Conservation (phyloP, 164 flowering plant species). For the Tetracentron sinense region DNA sequence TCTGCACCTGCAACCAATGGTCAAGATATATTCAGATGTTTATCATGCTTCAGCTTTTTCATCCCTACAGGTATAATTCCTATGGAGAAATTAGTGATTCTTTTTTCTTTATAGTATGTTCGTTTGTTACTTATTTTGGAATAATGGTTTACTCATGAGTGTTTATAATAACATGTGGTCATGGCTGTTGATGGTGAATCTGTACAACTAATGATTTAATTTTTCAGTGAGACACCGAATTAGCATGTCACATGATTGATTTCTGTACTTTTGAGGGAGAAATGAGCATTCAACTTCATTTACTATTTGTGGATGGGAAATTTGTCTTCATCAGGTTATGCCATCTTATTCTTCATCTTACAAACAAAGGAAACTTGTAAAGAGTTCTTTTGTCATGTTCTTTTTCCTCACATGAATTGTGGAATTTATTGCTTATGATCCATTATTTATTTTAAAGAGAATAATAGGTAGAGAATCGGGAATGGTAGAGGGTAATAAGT, state of each 20-base stretch:
- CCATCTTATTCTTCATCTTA: not conserved
- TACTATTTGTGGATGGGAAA: not conserved
- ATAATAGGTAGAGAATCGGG: too few species aligned
- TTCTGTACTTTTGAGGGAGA: not conserved
- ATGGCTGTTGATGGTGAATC: not conserved
- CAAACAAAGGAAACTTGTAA: not conserved
- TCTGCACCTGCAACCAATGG: slow-evolving; percentile 17
- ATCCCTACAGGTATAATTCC: slow-evolving; percentile 51
- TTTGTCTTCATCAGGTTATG: too few species aligned
- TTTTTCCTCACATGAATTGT: not conserved
- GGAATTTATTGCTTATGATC: not conserved
- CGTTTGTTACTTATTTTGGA: not conserved
- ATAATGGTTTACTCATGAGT: too few species aligned
- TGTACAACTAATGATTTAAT: not conserved
- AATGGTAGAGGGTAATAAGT: too few species aligned
- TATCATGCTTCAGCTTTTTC: slow-evolving; percentile 73
- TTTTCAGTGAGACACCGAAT: not conserved
- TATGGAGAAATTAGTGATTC: not conserved
- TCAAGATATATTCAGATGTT: slow-evolving; percentile 54
- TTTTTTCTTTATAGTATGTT: not conserved
- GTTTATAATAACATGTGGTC: too few species aligned
- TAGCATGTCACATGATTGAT: not conserved
- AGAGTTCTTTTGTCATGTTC: not conserved
- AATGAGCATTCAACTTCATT: not conserved
- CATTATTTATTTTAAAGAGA: too few species aligned